phyloP scores from a whole-genome alignment of 106 monocot genomes.

The Dioscorea zingiberensis region DNA sequence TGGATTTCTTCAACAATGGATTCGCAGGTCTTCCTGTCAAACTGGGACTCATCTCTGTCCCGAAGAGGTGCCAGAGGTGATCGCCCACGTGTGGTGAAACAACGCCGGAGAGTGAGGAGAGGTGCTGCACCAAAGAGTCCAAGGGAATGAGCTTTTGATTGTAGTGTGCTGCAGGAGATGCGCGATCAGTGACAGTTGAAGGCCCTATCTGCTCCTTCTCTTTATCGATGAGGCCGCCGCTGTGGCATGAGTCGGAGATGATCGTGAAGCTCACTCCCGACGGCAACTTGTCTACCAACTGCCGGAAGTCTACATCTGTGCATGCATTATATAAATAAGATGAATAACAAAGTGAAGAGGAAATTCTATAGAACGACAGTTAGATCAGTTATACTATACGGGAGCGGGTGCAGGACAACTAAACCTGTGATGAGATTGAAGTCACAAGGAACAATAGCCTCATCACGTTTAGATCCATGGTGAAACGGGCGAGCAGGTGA shows the following conservation, averaged over 20 bases:
- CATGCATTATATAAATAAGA: too few species aligned
- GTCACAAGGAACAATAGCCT: conserved; percentile 80
- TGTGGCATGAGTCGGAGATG: conserved; percentile 93
- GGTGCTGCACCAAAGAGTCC: conserved; percentile 37
- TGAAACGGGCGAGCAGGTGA: conserved; percentile 21
- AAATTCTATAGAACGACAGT: too few species aligned
- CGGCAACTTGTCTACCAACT: conserved; percentile 62
- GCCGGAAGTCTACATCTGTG: conserved; percentile 69
- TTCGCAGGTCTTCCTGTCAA: conserved; percentile 7
- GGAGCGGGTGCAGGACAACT: too few species aligned
- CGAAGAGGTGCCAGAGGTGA: conserved; percentile 59
- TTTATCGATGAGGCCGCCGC: conserved; percentile 89
- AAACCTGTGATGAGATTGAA: conserved; percentile 85
- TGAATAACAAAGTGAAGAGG: too few species aligned
- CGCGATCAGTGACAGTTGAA: neutral
- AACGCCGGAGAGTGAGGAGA: conserved; percentile 42
- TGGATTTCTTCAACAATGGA: too few species aligned
- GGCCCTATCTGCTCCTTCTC: conserved; percentile 91
- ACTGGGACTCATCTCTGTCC: conserved; percentile 37
- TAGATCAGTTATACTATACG: too few species aligned
- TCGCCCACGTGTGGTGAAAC: conserved; percentile 50
- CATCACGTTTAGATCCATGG: conserved; percentile 19
- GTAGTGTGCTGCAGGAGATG: neutral
- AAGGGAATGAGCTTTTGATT: conserved; percentile 25
- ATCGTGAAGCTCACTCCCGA: conserved; percentile 56